A percentile compares a stretch with the other conserved stretches of the same genome.
phyloP scores from a whole-genome alignment of 2,329 filamentous ascomycete genomes.

The Sordariomycetes sp. region DNA sequence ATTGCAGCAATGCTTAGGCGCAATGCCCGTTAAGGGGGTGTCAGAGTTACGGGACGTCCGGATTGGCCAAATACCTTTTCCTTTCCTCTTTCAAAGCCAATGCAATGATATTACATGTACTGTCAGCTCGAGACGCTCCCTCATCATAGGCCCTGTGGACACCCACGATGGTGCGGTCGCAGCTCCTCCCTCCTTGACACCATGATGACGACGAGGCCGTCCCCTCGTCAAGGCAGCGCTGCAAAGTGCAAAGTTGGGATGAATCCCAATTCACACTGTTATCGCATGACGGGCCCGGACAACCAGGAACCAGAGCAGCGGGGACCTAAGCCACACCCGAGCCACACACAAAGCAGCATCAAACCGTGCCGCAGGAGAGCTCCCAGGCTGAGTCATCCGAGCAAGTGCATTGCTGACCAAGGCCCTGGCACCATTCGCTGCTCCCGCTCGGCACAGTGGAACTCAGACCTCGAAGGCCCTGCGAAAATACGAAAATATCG shows the following conservation, averaged over 20 bases:
- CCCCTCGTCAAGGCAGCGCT: neutral
- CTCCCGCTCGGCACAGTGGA: neutral
- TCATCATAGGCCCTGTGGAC: no score
- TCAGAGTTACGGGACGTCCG: no score
- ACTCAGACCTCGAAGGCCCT: neutral
- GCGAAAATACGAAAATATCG: neutral
- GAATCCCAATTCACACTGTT: conserved; percentile 2
- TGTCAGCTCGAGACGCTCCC: no score
- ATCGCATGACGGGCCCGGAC: neutral
- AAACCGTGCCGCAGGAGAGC: neutral
- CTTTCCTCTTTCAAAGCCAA: no score
- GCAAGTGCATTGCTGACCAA: conserved; percentile 1
- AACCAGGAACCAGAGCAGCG: neutral
- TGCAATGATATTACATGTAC: no score
- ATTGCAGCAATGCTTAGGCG: no score
- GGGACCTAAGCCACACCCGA: no score
- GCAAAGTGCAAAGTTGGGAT: neutral
- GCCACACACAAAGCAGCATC: neutral
- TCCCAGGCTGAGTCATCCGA: conserved; percentile 10
- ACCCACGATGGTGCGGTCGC: no score
- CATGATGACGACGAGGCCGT: neutral
- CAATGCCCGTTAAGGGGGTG: no score
- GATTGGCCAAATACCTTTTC: no score
- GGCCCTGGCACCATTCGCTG: conserved; percentile 2
- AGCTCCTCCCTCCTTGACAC: neutral